Percentiles rank a stretch among this genome's conserved stretches.
Evolutionary conservation across 352 stramenopile species (phyloP).

Genomic region (Pythium oligandrum): DNA sequence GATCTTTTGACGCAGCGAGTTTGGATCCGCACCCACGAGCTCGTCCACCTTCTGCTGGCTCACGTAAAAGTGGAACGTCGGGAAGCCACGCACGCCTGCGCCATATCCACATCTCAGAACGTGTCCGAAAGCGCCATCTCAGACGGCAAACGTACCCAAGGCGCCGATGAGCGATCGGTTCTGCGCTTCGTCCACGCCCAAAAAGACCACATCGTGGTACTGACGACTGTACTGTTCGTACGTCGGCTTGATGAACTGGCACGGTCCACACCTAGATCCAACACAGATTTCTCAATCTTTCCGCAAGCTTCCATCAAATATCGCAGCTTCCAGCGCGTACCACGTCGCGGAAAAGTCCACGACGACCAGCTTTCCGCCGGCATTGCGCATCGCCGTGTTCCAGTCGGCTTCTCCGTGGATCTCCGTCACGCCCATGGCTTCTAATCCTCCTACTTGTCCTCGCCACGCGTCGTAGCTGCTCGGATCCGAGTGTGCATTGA

Average conservation of each 20-base stretch:
- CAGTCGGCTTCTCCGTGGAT: conserved; percentile 73
- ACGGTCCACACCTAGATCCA: conserved; percentile 59
- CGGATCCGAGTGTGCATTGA: too few relatives aligned
- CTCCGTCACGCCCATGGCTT: conserved; percentile 63
- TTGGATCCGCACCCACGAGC: conserved; percentile 80
- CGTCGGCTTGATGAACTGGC: conserved; percentile 84
- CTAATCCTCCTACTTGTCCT: background rate
- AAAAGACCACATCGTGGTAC: conserved; percentile 86
- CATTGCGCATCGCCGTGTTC: conserved; percentile 70
- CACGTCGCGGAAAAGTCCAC: conserved; percentile 85
- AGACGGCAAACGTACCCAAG: conserved; percentile 29
- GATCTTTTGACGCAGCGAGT: conserved; percentile 81
- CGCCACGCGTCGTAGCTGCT: too few relatives aligned
- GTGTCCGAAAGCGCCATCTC: too few relatives aligned
- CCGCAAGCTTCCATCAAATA: background rate
- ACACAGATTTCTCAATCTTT: background rate
- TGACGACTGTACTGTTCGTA: conserved; percentile 77
- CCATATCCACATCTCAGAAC: too few relatives aligned
- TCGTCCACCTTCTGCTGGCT: conserved; percentile 86
- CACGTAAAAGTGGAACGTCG: conserved; percentile 91
- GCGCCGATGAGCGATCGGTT: conserved; percentile 80
- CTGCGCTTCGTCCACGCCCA: conserved; percentile 81
- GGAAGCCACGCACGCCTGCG: conserved; percentile 75
- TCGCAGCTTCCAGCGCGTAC: conserved; percentile 24
- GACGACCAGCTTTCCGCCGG: conserved; percentile 85